Evolutionary conservation across 75 land plant genomes (phyloP), one percentile per base, ranked within the genome.

Genomic region (Larix kaempferi): DNA sequence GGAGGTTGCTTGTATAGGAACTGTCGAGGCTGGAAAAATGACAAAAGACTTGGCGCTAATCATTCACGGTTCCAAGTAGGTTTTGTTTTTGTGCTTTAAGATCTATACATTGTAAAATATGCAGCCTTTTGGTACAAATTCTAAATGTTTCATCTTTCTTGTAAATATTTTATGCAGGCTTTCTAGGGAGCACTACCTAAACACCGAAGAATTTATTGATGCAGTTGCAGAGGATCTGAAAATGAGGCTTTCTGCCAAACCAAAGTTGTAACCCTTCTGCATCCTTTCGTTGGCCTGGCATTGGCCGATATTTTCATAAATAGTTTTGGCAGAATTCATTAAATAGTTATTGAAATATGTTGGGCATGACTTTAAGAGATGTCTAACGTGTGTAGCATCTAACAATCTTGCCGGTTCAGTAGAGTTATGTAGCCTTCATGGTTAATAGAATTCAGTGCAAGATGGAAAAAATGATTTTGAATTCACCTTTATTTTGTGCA

Each of bases 31-130:
- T 13, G 97, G 98, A 52, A 96, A 89, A 82, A 94, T 96, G 97
- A 96, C 99, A 19, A 96, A 96, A 81, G 99, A 96, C 78, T 89
- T 96, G 54, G 97, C 97, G 15, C 81, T 96, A 23, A 72, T 96
- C 58, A 81, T 85, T 75, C 91, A 96, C 77, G 99, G 99, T 65
- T 58, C 97, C 33, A 94, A 92, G 99, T 95, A 88, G 66, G 87
- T 67, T 57, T 52, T 33, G 29, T 21, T 69, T 69, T 69, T 2
- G 26, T 56, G 39, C 37, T 63, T 81, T 29, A 13, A 77, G 15
- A 54, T 37, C 25, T 69, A 21, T 41, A 27, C 6, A 69, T 19
- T 69, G 72, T 37, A 37, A 69, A 66, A 21, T 21, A 37, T 7
- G 2, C 12, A 41, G 44, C 23, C 13, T 21, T 21, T 21, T 17